Percentiles rank a stretch among this genome's conserved stretches.
Evolutionary conservation across 1,139 yeast species (phyloP).

Genomic region (Saccharomyces hybrid): DNA sequence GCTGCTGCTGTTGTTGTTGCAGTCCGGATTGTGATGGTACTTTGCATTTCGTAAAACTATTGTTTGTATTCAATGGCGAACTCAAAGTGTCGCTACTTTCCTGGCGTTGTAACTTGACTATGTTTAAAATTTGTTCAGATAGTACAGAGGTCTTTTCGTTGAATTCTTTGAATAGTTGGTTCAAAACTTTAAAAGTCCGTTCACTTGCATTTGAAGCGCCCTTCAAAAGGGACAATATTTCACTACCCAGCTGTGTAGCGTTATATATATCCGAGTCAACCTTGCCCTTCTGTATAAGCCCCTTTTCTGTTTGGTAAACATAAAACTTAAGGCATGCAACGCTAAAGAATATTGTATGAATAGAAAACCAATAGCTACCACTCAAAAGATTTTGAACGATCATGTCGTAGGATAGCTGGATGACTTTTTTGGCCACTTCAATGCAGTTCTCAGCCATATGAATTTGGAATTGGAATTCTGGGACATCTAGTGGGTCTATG

Average conservation of each 20-base stretch:
- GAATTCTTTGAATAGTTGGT: slow-evolving; percentile 54
- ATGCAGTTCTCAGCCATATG: slow-evolving; percentile 64
- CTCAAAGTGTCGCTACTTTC: neutral
- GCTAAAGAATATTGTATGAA: slow-evolving; percentile 79
- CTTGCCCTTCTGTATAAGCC: slow-evolving; percentile 52
- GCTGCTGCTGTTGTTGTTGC: neutral
- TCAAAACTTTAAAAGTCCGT: slow-evolving; percentile 65
- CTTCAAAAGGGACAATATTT: slow-evolving; percentile 57
- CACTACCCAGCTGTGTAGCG: slow-evolving; percentile 63
- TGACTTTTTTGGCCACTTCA: slow-evolving; percentile 71
- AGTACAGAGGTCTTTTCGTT: slow-evolving; percentile 17
- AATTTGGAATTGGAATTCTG: slow-evolving; percentile 39
- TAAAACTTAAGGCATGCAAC: slow-evolving; percentile 77
- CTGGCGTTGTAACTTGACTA: neutral
- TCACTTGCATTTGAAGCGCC: slow-evolving; percentile 64
- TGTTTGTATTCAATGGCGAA: neutral
- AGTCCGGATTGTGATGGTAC: neutral
- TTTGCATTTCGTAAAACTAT: neutral
- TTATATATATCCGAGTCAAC: slow-evolving; percentile 49
- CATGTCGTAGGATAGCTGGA: slow-evolving; percentile 70
- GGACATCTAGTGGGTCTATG: slow-evolving; percentile 10
- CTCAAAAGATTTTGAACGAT: slow-evolving; percentile 58
- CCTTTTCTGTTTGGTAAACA: slow-evolving; percentile 35
- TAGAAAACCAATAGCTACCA: slow-evolving; percentile 87
- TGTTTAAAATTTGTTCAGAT: slow-evolving; percentile 3